Conservation (phyloP, 192 early-diverging fungal species). For the Backusella psychrophila region DNA sequence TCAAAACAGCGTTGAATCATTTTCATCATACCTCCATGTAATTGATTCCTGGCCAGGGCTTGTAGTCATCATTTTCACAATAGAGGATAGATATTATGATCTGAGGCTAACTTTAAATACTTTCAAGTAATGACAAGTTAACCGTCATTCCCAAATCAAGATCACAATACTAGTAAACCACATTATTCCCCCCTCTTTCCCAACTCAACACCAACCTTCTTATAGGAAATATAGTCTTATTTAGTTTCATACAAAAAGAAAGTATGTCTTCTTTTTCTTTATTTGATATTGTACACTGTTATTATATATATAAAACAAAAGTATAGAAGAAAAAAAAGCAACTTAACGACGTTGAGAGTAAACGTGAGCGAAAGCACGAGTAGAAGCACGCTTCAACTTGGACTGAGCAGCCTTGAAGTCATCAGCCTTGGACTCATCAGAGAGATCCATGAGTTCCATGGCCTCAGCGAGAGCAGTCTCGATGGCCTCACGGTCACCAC, state of each 20-base stretch:
- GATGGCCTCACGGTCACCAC: conserved; percentile 67
- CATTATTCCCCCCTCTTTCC: no score
- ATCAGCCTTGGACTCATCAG: conserved; percentile 56
- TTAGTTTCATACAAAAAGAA: background rate
- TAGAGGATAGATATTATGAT: no score
- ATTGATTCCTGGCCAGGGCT: no score
- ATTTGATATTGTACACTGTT: background rate
- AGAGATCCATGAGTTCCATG: conserved; percentile 70
- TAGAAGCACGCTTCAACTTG: conserved; percentile 69
- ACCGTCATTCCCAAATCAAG: no score
- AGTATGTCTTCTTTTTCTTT: background rate
- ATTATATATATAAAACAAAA: background rate
- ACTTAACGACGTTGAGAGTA: conserved; percentile 29
- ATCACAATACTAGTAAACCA: no score
- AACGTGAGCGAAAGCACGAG: conserved; percentile 60
- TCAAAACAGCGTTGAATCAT: no score
- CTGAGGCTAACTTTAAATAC: no score
- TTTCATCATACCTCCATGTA: no score
- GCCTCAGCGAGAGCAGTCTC: conserved; percentile 77
- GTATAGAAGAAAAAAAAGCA: background rate
- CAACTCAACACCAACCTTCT: no score
- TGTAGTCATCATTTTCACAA: no score
- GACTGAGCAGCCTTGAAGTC: conserved; percentile 64
- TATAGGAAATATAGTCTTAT: background rate
- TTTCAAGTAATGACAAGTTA: no score